Conservation (phyloP, 345 rosid genomes). For the Bruguiera gymnorhiza region DNA sequence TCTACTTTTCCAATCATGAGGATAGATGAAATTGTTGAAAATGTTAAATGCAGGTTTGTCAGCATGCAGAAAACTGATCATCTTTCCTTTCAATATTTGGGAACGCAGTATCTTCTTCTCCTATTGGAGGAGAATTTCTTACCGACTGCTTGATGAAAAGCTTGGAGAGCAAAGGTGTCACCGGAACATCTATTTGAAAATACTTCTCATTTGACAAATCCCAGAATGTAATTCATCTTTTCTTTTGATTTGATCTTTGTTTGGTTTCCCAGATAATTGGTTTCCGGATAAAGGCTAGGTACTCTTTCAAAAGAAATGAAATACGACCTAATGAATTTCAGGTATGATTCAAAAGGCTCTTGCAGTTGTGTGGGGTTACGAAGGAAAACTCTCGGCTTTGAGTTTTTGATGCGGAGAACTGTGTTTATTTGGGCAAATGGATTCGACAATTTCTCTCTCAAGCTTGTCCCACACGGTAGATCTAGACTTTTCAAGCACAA, state of each 20-base stretch:
- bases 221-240: constrained; percentile 1
- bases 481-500: constrained; percentile 70
- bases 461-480: constrained; percentile 48
- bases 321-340: constrained; percentile 83
- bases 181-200: constrained; percentile 33
- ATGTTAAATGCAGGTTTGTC: background rate
- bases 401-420: background rate
- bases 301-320: constrained; percentile 97
- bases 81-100: constrained; percentile 15
- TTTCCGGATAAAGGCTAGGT: constrained; percentile 86
- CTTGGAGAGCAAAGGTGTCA: constrained; percentile 89
- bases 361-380: background rate
- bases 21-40: background rate
- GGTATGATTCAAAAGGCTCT: constrained; percentile 38
- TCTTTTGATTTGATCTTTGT: constrained; percentile 15
- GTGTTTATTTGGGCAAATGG: background rate
- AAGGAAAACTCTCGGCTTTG: background rate
- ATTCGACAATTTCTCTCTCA: constrained; percentile 2
- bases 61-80: background rate
- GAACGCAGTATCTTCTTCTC: constrained; percentile 74
- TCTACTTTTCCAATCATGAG: background rate
- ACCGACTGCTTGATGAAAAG: constrained; percentile 92
- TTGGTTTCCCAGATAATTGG: constrained; percentile 44
- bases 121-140: constrained; percentile 88
- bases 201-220: constrained; percentile 4